Conservation (phyloP, 768 basidiomycete genomes). For the Ramaria sp. region DNA sequence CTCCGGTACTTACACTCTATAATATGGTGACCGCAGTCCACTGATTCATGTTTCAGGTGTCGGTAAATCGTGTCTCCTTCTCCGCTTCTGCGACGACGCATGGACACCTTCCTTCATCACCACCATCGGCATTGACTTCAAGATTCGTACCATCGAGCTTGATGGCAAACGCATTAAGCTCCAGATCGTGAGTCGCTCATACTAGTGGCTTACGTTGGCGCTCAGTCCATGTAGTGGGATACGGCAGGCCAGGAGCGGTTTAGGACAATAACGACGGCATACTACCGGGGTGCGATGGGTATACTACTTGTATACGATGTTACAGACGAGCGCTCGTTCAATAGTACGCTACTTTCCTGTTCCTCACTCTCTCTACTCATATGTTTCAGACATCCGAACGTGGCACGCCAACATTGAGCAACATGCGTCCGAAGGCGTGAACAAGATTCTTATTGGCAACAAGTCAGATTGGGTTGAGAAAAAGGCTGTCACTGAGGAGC, state of each 20-base stretch:
- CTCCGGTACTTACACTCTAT: conserved; percentile 50
- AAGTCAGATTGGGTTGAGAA: conserved; percentile 99
- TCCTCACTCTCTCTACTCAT: conserved; percentile 12
- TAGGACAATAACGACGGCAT: conserved; percentile 96
- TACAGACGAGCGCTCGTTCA: conserved; percentile 89
- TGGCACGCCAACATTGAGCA: conserved; percentile 99
- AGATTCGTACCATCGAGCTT: conserved; percentile 97
- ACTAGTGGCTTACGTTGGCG: neutral
- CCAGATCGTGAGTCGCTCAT: conserved; percentile 69
- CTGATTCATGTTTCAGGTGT: conserved; percentile 45
- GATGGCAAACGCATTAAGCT: conserved; percentile 97
- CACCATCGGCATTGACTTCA: conserved; percentile 98
- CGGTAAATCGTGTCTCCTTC: conserved; percentile 91
- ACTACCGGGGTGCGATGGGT: conserved; percentile 98
- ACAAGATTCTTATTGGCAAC: conserved; percentile 98
- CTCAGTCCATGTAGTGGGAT: conserved; percentile 64
- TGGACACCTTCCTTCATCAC: conserved; percentile 99
- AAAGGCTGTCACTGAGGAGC: conserved; percentile 81
- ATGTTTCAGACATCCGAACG: conserved; percentile 78
- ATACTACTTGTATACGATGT: conserved; percentile 99
- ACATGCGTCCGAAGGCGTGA: conserved; percentile 96
- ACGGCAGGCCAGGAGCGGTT: conserved; percentile 99
- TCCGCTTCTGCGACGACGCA: conserved; percentile 97
- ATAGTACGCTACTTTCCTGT: conserved; percentile 53
- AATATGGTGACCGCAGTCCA: conserved; percentile 5